Percentiles rank a stretch among this genome's conserved stretches.
These are phyloP conservation scores for Pseudonectria foliicola DNA, from an alignment of 2,329 filamentous ascomycete species.

Conservation along the genomic window DNA sequence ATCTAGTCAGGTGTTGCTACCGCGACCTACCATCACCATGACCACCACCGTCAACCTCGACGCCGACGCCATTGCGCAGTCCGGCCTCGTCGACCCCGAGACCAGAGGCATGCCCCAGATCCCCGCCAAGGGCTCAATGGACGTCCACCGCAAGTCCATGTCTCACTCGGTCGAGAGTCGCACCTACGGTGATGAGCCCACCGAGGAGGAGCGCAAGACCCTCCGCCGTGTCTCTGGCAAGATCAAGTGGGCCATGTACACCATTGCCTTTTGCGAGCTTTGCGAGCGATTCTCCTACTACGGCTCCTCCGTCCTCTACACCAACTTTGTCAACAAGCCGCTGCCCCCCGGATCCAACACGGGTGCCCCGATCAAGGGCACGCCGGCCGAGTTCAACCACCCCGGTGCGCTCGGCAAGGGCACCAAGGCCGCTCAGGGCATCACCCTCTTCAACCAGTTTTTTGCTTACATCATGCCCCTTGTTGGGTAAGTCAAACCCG, in stretches of 20 bases:
- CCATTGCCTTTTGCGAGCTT: slow-evolving; percentile 65
- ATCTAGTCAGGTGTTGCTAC: too few relatives aligned
- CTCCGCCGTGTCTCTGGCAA: slow-evolving; percentile 57
- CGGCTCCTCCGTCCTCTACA: slow-evolving; percentile 61
- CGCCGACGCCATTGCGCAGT: slow-evolving; percentile 28
- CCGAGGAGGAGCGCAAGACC: slow-evolving; percentile 53
- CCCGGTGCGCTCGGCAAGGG: slow-evolving; percentile 53
- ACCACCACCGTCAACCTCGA: slow-evolving; percentile 29
- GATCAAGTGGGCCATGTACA: slow-evolving; percentile 60
- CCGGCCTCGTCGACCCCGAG: slow-evolving; percentile 27
- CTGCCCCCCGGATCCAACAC: slow-evolving; percentile 48
- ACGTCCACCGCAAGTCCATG: slow-evolving; percentile 14
- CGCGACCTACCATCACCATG: slow-evolving; percentile 23
- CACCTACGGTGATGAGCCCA: slow-evolving; percentile 39
- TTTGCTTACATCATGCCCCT: slow-evolving; percentile 56
- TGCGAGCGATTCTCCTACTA: slow-evolving; percentile 77
- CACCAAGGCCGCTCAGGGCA: slow-evolving; percentile 44
- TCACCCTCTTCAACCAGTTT: slow-evolving; percentile 50
- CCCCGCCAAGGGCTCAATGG: slow-evolving; percentile 23
- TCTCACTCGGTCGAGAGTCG: slow-evolving; percentile 16
- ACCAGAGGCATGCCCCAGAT: slow-evolving; percentile 19
- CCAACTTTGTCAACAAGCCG: slow-evolving; percentile 55
- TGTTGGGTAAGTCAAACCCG: slow-evolving; percentile 37
- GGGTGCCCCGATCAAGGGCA: slow-evolving; percentile 34
- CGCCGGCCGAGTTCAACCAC: slow-evolving; percentile 19